Conservation (phyloP, 148 eudicot genomes). For the Fagopyrum homotropicum region DNA sequence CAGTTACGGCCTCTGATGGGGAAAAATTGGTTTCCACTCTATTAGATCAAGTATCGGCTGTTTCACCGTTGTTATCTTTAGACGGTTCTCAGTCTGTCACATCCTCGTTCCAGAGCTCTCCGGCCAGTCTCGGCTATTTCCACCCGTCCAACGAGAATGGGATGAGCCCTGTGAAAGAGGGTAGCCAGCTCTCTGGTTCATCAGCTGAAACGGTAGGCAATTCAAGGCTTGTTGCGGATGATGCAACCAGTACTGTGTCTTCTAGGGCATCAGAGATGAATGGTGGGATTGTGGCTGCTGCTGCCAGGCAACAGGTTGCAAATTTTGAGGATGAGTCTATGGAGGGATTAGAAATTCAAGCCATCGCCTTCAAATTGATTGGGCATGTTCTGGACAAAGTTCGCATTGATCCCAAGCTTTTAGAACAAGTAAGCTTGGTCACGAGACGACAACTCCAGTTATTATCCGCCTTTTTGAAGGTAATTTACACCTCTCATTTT, state of each 20-base stretch:
- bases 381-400: conserved; percentile 50
- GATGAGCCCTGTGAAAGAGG: conserved; percentile 38
- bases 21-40: conserved; percentile 43
- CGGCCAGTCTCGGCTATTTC: conserved; percentile 37
- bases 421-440: conserved; percentile 67
- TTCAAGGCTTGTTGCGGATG: conserved; percentile 38
- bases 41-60: conserved; percentile 42
- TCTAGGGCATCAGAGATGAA: conserved; percentile 45
- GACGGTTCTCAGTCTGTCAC: conserved; percentile 33
- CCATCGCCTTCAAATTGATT: conserved; percentile 64
- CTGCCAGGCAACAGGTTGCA: conserved; percentile 29
- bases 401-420: conserved; percentile 41
- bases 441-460: conserved; percentile 74
- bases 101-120: conserved; percentile 73
- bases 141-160: conserved; percentile 29
- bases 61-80: conserved; percentile 36
- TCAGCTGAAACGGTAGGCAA: conserved; percentile 32
- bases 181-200: conserved; percentile 43
- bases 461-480: conserved; percentile 69
- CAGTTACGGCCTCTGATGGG: conserved; percentile 38
- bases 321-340: conserved; percentile 72
- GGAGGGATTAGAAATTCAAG: conserved; percentile 75
- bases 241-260: conserved; percentile 25
- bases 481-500: conserved; percentile 2
- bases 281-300: conserved; percentile 31